Conservation (phyloP, 148 eudicot genomes). For the Camellia lanceoleosa region DNA sequence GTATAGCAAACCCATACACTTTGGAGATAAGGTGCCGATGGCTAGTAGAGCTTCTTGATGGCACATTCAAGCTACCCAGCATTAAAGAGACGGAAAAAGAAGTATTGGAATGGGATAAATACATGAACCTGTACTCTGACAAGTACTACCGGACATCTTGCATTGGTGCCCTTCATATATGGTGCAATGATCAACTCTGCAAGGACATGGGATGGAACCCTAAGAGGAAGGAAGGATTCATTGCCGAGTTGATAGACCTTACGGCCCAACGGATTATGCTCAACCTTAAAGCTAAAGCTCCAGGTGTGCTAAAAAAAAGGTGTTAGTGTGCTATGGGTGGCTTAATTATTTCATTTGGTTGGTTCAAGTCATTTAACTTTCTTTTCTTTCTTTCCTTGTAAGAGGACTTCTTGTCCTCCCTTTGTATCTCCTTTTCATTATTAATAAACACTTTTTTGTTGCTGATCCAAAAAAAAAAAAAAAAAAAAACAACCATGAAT, state of each 20-base stretch:
- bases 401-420: too few species aligned
- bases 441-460: too few species aligned
- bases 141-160: conserved; percentile 45
- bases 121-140: conserved; percentile 35
- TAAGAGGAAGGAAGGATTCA: conserved; percentile 48
- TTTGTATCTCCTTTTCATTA: too few species aligned
- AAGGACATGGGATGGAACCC: conserved; percentile 78
- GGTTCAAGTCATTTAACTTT: background rate
- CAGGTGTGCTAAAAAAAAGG: background rate
- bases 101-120: conserved; percentile 42
- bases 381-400: too few species aligned
- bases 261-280: conserved; percentile 59
- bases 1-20: conserved; percentile 48
- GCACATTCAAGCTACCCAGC: conserved; percentile 53
- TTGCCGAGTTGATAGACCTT: conserved; percentile 59
- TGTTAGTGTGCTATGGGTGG: too few species aligned
- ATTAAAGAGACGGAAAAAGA: conserved; percentile 60
- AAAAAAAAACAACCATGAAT: background rate
- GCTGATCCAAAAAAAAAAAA: too few species aligned
- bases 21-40: conserved; percentile 61
- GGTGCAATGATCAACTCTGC: conserved; percentile 71
- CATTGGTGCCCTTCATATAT: conserved; percentile 47
- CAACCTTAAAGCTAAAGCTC: background rate
- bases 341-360: too few species aligned
- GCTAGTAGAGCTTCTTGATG: conserved; percentile 56